These are phyloP conservation scores for Nadsonia commutata DNA, from an alignment of 1,139 yeast genomes.

Conservation along the genomic window DNA sequence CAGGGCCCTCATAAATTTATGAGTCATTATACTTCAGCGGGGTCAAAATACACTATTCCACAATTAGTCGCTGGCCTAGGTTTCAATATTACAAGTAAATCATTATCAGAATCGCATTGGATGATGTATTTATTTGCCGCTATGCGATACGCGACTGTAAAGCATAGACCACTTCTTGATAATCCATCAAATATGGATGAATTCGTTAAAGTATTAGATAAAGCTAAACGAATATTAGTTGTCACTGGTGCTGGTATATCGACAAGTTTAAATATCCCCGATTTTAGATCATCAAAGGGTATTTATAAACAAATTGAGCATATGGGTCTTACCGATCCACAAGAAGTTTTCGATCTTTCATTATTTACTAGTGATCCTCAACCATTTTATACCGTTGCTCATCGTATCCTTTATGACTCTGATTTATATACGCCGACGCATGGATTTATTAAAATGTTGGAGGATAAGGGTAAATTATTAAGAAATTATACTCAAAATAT, in stretches of 20 bases:
- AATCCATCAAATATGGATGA: constrained; percentile 30
- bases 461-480: constrained; percentile 63
- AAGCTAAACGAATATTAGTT: constrained; percentile 53
- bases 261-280: constrained; percentile 86
- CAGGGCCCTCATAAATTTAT: neutral
- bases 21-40: neutral
- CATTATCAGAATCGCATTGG: neutral
- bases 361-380: constrained; percentile 66
- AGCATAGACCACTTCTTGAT: neutral
- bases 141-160: neutral
- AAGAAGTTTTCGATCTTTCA: constrained; percentile 76
- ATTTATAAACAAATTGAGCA: constrained; percentile 45
- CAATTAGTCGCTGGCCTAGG: neutral
- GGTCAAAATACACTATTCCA: neutral
- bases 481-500: constrained; percentile 92
- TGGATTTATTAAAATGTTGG: constrained; percentile 59
- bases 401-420: constrained; percentile 65
- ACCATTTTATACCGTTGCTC: constrained; percentile 72
- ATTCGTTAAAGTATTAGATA: constrained; percentile 37
- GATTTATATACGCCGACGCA: constrained; percentile 65
- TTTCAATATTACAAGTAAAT: neutral
- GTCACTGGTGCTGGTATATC: constrained; percentile 95
- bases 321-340: constrained; percentile 77
- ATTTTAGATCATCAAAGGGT: constrained; percentile 83
- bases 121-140: neutral